Evolutionary conservation across 1,284 basidiomycete species (phyloP), one percentile per base, ranked within the genome.

Genomic region (Bjerkandera adusta): DNA sequence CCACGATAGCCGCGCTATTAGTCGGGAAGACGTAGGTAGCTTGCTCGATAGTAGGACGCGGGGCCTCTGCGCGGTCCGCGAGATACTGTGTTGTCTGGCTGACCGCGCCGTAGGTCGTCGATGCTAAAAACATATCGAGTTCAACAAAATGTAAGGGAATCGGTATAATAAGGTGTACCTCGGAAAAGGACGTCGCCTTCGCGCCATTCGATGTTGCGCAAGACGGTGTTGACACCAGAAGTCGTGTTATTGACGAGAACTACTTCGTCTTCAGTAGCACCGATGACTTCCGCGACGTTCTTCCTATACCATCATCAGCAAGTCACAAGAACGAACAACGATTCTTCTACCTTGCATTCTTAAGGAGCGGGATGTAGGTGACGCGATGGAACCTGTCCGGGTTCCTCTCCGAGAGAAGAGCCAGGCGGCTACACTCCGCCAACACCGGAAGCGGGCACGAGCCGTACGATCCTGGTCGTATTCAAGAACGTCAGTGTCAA

Each of bases 401-500:
- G 48, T 76, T 78, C 1, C 65, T 55, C 59, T 91, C 89, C 20
- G 76, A 67, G 52, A 76, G 58, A 11, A 70, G 63, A 0, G 67
- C 64, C 7, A 83, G 57, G 21, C 70, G 63, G 24, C 73, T 65
- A 56, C 71, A 74, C 16, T 73, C 75, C 26, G 71, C 69, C 15
- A 76, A 60, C 12, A 92, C 85, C 5, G 81, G 77, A 1, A 68
- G 63, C 0, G 89, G 85, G 0, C 77, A 63, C 1, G 86, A 77
- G 3, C 89, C 89, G 53, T 81, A 90, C 0, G 84, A 83, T 3
- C 85, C 85, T 85, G n/a, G n/a, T n/a, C n/a, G n/a, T n/a, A n/a
- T n/a, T 36, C 24, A n/a, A 25, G 29, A 8, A 20, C 12, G 4
- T 4, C 40, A n/a, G 18, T 33, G 39, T 15, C 22, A 24, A 6